A percentile compares a stretch with the other conserved stretches of the same genome.
Conservation (phyloP, 2,329 filamentous ascomycete species). For the Aureobasidium sp. region DNA sequence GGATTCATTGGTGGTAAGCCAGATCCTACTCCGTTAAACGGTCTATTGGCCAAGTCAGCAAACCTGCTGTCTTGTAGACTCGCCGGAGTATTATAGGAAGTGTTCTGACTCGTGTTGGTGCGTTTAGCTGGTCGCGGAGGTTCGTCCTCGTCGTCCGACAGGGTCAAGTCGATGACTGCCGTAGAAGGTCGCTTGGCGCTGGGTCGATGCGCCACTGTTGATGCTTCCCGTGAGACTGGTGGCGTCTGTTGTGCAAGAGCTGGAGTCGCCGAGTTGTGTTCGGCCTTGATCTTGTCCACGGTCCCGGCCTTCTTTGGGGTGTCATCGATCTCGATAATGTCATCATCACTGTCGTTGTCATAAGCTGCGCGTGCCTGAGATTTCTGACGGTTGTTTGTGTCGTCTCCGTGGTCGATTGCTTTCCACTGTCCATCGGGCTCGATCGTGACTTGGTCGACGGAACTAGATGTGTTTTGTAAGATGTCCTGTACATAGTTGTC, state of each 20-base stretch:
- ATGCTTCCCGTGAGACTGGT: slow-evolving; percentile 36
- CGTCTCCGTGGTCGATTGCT: slow-evolving; percentile 34
- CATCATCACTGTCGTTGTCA: slow-evolving; percentile 34
- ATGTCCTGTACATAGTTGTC: slow-evolving; percentile 92
- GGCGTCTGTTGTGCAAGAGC: slow-evolving; percentile 33
- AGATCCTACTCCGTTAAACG: slow-evolving; percentile 14
- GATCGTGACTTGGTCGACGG: slow-evolving; percentile 77
- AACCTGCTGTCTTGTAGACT: slow-evolving; percentile 13
- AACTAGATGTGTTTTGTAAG: slow-evolving; percentile 59
- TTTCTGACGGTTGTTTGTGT: slow-evolving; percentile 28
- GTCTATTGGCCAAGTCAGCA: slow-evolving; percentile 14
- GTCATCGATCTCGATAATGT: slow-evolving; percentile 37
- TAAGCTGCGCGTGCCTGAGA: slow-evolving; percentile 21
- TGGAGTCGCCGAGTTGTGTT: slow-evolving; percentile 27
- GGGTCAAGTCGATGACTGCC: slow-evolving; percentile 41
- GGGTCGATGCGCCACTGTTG: slow-evolving; percentile 21
- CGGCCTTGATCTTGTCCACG: slow-evolving; percentile 30
- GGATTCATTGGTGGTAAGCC: slow-evolving; percentile 9
- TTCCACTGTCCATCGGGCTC: slow-evolving; percentile 80
- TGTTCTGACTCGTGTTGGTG: slow-evolving; percentile 18
- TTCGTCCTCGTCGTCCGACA: slow-evolving; percentile 40
- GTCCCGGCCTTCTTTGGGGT: slow-evolving; percentile 18
- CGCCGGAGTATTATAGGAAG: slow-evolving; percentile 15
- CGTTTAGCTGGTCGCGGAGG: slow-evolving; percentile 26
- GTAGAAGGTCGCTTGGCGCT: slow-evolving; percentile 35